Percentiles rank a stretch among this genome's conserved stretches.
These are phyloP conservation scores for Phytopythium sindhum DNA, from an alignment of 352 stramenopile genomes.

Conservation along the genomic window DNA sequence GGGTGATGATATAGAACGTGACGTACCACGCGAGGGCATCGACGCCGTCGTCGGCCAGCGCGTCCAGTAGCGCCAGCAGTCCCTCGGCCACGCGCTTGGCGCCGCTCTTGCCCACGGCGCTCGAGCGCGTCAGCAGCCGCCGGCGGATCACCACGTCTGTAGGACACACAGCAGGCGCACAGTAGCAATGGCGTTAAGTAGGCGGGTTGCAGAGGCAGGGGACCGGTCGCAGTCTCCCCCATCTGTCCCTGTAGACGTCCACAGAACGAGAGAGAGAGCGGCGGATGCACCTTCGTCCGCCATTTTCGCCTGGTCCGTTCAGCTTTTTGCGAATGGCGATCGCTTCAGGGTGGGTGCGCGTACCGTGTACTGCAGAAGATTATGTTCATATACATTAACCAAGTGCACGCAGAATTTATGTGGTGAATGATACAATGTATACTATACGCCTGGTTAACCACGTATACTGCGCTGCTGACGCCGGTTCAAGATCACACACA, in stretches of 20 bases:
- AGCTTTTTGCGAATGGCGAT: not conserved
- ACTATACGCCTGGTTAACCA: not conserved
- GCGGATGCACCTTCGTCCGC: conserved; percentile 52
- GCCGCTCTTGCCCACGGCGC: conserved; percentile 69
- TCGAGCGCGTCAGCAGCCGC: conserved; percentile 76
- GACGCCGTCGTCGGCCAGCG: conserved; percentile 57
- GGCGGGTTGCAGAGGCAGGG: not conserved
- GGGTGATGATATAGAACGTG: not conserved
- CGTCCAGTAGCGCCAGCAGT: conserved; percentile 61
- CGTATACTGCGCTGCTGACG: not conserved
- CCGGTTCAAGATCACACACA: conserved; percentile 9
- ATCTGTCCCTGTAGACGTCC: not conserved
- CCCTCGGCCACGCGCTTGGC: conserved; percentile 80
- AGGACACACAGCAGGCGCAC: not conserved
- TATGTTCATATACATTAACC: not conserved
- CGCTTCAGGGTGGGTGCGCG: not conserved
- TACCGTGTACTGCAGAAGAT: not conserved
- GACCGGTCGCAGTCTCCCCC: not conserved
- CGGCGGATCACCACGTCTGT: conserved; percentile 66
- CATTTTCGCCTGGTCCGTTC: conserved; percentile 15
- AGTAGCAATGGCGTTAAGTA: not conserved
- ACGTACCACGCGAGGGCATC: conserved; percentile 47
- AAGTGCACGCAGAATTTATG: not conserved
- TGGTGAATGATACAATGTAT: not conserved
- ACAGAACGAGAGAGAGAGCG: not conserved